Base-by-base conservation (phyloP, 192 early-diverging fungal species). In the Podila epicladia region DNA sequence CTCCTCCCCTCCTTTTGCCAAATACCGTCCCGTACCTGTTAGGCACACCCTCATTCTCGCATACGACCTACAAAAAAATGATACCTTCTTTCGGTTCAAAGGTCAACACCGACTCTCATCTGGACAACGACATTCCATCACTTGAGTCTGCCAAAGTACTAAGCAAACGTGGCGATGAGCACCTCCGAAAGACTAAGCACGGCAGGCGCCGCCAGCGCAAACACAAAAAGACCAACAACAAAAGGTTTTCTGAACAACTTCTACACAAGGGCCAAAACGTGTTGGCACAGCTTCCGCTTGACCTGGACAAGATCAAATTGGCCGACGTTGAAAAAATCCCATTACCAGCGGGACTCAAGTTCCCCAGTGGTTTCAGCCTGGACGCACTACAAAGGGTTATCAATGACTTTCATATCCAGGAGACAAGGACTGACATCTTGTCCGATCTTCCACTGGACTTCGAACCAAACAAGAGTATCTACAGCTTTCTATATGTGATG, bases 401-500 rank as follows among this genome's bases (percentile, higher is more conserved):
- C 29, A 12, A 63, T 24, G 60, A 67, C 3, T 78, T 78, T 55
- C 75, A 78, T 48, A 45, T 11, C 57, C 55, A 78, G 12, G 75
- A 78, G 65, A 78, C 75, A 0, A 11, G 75, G 51, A 78, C 69
- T 9, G 75, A 78, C 48, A 22, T 78, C 8, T 41, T 60, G 55
- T 35, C 75, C 3, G 29, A 33, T 11, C 51, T 71, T 1, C 75
- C 75, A 0, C 19, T 66, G 64, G 59, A 57, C 20, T 78, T 78
- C 63, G 64, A 78, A 50, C 59, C 75, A 7, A 41, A 65, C 3
- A 78, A 78, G 50, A 78, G 75, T 53, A 55, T 78, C 41, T 78
- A 66, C 20, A 67, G 69, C 31, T 78, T 72, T 20, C 45, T 78
- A 5, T 78, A 78, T 35, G 55, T 67, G 15, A 67, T 78, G 37